A percentile compares a stretch with the other conserved stretches of the same genome.
Conservation (phyloP, 768 basidiomycete species). For the Psilocybe tampanensis region DNA sequence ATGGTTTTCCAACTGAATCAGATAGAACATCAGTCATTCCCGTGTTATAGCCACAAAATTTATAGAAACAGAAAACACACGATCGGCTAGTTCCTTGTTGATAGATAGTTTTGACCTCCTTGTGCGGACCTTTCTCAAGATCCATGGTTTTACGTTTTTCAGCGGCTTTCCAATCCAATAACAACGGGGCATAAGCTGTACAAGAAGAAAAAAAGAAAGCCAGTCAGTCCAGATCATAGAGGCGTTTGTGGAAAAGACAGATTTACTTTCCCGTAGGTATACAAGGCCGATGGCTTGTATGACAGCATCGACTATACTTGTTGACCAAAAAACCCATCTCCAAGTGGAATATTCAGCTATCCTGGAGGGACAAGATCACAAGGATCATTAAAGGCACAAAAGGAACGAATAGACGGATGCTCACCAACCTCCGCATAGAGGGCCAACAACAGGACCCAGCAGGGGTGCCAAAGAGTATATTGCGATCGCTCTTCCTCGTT, state of each 20-base stretch:
- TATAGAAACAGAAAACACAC: not conserved
- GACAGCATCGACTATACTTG: constrained; percentile 54
- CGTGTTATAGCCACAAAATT: not conserved
- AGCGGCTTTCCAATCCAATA: constrained; percentile 1
- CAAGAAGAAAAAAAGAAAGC: not conserved
- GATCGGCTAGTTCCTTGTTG: not conserved
- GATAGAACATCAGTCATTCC: not conserved
- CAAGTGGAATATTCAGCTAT: constrained; percentile 65
- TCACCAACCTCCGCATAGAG: constrained; percentile 62
- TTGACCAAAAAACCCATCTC: constrained; percentile 81
- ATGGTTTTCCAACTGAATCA: constrained; percentile 51
- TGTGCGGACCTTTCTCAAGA: constrained; percentile 1
- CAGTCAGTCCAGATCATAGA: too few relatives aligned
- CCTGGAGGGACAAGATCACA: constrained; percentile 29
- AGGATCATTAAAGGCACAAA: not conserved
- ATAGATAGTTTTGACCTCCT: constrained; percentile 2
- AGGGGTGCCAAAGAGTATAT: constrained; percentile 68
- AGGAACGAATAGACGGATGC: constrained; percentile 4
- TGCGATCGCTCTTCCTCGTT: constrained; percentile 65
- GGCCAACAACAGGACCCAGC: constrained; percentile 66
- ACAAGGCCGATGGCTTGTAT: constrained; percentile 60
- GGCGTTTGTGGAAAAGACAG: not conserved
- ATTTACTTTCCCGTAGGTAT: constrained; percentile 65
- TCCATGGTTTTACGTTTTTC: not conserved
- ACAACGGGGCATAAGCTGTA: not conserved